Evolutionary conservation across 1,284 basidiomycete genomes (phyloP), one percentile per base, ranked within the genome.

Genomic region (Pisolithus thermaeus): DNA sequence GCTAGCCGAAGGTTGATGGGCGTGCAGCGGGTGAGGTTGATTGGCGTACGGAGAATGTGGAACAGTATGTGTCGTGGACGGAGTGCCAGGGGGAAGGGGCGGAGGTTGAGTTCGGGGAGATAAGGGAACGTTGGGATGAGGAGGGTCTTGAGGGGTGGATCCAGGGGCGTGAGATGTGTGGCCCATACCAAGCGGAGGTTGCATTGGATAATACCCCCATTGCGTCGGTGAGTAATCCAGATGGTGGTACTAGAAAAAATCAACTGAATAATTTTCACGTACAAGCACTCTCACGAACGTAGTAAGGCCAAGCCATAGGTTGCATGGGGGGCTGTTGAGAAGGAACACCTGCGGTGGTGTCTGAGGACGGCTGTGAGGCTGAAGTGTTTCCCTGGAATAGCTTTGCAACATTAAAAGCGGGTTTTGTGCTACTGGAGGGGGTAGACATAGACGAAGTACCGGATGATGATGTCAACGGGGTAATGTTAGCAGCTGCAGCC

Each of bases 71-170:
- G 78, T 55, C 43, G 79, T 70, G 0, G 81, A 84, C 8, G 85
- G n/a, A n/a, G n/a, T n/a, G n/a, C n/a, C n/a, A n/a, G n/a, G n/a
- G n/a, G n/a, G n/a, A n/a, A n/a, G n/a, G 86, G 2, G 86, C 6
- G 78, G 71, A n/a, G 80, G 78, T 9, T 63, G 73, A 60, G 77
- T 80, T 55, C 83, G 79, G 23, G 85, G 86, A 9, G 84, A 87
- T 72, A 87, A 78, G 5, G 78, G 71, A 66, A 7, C 54, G 48
- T n/a, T n/a, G n/a, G n/a, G n/a, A n/a, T n/a, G n/a, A n/a, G n/a
- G n/a, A n/a, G n/a, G n/a, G n/a, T n/a, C n/a, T n/a, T n/a, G n/a
- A n/a, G n/a, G n/a, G n/a, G n/a, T n/a, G n/a, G n/a, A n/a, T n/a
- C n/a, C n/a, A 28, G 61, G 59, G 4, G 64, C 53, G 32, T 69